phyloP scores from a whole-genome alignment of 1,284 basidiomycete genomes.

The Amylostereum areolatum region DNA sequence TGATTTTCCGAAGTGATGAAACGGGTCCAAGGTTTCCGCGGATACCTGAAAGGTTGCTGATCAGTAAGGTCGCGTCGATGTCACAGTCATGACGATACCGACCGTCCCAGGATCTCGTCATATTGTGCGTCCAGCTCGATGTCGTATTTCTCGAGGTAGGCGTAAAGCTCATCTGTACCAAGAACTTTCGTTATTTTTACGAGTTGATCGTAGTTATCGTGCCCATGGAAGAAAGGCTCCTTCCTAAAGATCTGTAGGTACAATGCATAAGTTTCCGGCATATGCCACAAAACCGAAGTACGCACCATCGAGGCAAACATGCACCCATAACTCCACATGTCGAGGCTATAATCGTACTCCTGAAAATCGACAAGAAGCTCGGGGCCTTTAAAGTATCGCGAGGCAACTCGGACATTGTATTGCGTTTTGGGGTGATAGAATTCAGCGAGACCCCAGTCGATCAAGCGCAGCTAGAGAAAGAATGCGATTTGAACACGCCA shows the following conservation, averaged over 20 bases:
- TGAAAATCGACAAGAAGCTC: slow-evolving; percentile 98
- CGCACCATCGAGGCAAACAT: slow-evolving; percentile 98
- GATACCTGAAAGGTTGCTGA: slow-evolving; percentile 52
- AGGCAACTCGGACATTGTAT: slow-evolving; percentile 97
- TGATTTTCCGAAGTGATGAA: slow-evolving; percentile 96
- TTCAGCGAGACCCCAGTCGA: slow-evolving; percentile 99
- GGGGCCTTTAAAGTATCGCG: slow-evolving; percentile 97
- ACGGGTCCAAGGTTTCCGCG: slow-evolving; percentile 89
- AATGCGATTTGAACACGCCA: slow-evolving; percentile 1
- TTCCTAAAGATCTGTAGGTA: slow-evolving; percentile 88
- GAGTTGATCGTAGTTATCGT: slow-evolving; percentile 98
- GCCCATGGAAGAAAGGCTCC: slow-evolving; percentile 99
- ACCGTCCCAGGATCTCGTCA: slow-evolving; percentile 84
- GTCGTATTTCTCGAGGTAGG: slow-evolving; percentile 89
- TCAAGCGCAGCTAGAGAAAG: slow-evolving; percentile 72
- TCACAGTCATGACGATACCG: slow-evolving; percentile 10
- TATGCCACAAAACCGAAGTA: slow-evolving; percentile 1
- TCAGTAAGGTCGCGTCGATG: slow-evolving; percentile 5
- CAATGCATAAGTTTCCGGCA: background rate
- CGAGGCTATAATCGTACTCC: slow-evolving; percentile 93
- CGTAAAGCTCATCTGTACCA: slow-evolving; percentile 92
- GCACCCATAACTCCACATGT: slow-evolving; percentile 99
- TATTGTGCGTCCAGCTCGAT: slow-evolving; percentile 90
- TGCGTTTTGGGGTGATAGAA: slow-evolving; percentile 98
- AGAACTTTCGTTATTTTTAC: slow-evolving; percentile 98